Conservation (phyloP, 2,329 filamentous ascomycete genomes). For the Aotearoamyces nothofagi region DNA sequence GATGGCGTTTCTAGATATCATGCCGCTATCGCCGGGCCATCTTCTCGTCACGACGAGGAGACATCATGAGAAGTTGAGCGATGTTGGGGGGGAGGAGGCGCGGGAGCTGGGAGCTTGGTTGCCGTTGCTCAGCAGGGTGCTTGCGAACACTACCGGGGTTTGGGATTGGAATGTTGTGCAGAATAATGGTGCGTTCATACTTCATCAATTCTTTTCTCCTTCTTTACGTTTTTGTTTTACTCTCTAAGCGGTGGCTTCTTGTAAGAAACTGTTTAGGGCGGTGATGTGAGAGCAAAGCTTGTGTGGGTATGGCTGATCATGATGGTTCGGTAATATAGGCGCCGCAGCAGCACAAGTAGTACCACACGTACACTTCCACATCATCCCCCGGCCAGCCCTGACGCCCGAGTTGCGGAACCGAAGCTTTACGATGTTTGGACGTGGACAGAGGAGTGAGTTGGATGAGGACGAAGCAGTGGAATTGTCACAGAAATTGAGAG, state of each 20-base stretch:
- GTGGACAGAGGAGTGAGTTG: conserved; percentile 55
- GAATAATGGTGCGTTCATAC: conserved; percentile 56
- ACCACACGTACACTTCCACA: conserved; percentile 85
- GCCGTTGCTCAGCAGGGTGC: conserved; percentile 55
- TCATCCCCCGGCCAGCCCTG: conserved; percentile 68
- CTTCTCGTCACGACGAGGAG: conserved; percentile 64
- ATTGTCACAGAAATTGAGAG: conserved; percentile 40
- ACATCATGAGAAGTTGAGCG: conserved; percentile 66
- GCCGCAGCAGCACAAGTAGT: conserved; percentile 83
- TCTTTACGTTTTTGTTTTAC: no score
- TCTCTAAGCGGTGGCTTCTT: no score
- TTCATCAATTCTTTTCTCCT: neutral
- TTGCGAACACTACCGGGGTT: conserved; percentile 54
- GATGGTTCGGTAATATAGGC: conserved; percentile 26
- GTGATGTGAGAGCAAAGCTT: no score
- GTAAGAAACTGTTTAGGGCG: no score
- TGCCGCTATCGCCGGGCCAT: conserved; percentile 74
- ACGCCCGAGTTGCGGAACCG: conserved; percentile 34
- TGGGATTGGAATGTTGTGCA: conserved; percentile 93
- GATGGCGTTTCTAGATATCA: conserved; percentile 84
- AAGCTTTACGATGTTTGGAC: conserved; percentile 68
- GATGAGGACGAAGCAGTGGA: conserved; percentile 57
- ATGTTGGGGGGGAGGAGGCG: conserved; percentile 48
- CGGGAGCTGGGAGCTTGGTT: conserved; percentile 53
- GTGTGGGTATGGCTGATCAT: no score